phyloP scores from a whole-genome alignment of 2,329 filamentous ascomycete genomes.

The Plectosphaerella plurivora region DNA sequence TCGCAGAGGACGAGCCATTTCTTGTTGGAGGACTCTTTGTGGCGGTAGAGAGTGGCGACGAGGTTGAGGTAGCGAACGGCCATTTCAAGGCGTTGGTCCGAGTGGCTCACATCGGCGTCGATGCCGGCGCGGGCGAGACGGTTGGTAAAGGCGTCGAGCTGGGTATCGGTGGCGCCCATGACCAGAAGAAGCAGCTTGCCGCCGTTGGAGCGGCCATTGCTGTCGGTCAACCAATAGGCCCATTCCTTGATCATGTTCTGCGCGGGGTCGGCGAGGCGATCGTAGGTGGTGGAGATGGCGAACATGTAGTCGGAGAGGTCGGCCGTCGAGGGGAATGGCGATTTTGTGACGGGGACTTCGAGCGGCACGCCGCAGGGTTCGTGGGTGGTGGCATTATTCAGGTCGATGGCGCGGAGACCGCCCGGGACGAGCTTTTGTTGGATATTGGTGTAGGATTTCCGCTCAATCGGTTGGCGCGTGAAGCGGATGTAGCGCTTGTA shows the following conservation, averaged over 20 bases:
- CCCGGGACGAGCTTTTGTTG: conserved; percentile 41
- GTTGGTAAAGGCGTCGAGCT: conserved; percentile 44
- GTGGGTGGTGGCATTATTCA: conserved; percentile 33
- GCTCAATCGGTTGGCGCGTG: conserved; percentile 41
- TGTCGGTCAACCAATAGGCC: conserved; percentile 57
- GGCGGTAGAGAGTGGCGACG: conserved; percentile 49
- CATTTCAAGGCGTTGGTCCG: conserved; percentile 50
- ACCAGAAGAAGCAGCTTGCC: conserved; percentile 52
- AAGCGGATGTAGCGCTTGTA: conserved; percentile 51
- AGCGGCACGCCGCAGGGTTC: conserved; percentile 45
- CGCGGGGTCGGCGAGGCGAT: conserved; percentile 45
- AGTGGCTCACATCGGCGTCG: conserved; percentile 53
- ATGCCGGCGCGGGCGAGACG: conserved; percentile 44
- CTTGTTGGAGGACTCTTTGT: conserved; percentile 40
- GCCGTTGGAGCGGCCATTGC: conserved; percentile 50
- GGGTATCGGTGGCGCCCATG: conserved; percentile 44
- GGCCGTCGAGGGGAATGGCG: conserved; percentile 43
- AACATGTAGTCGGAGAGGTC: conserved; percentile 56
- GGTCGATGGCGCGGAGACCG: conserved; percentile 42
- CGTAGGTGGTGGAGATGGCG: conserved; percentile 54
- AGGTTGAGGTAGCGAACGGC: conserved; percentile 54
- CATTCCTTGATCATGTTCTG: conserved; percentile 53
- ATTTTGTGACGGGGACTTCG: conserved; percentile 45
- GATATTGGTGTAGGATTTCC: conserved; percentile 48
- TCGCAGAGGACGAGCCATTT: conserved; percentile 61